Base-by-base conservation (phyloP, 2,329 filamentous ascomycete species). In the Clonostachys byssicola region DNA sequence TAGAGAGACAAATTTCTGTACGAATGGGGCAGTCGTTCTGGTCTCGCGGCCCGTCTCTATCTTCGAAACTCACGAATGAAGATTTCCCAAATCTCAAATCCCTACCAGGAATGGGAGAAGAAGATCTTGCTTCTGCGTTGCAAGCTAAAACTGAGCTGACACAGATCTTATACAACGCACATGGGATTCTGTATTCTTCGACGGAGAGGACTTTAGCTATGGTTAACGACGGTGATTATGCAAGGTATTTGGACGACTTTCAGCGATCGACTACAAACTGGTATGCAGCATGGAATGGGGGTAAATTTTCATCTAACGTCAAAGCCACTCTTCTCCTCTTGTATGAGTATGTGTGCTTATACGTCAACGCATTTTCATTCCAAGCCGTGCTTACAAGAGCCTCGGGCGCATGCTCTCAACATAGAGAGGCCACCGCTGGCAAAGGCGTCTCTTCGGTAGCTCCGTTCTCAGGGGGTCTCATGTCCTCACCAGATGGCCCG, bases 301-400 rank as follows among this genome's bases (percentile, higher is more conserved):
- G 44, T 2, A 35, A 34, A 9, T 39, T 42, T n/a, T 35, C 35
- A 23, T 16, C n/a, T 12, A 34, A 44, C n/a, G 42, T 48, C 5
- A 18, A 43, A 13, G 45, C 40, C 23, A 45, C 42, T 33, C 43
- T 48, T 1, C 23, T 48, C 13, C n/a, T 48, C 12, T 40, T 48
- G 36, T 45, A 48, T 43, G 47, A 48, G 43, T 48, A 48, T 38
- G 36, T 44, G 17, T 48, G 47, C 16, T 23, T 48, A 5, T 48
- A 48, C 33, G 38, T 42, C 2, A 48, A 45, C 38, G 47, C 47
- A 20, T 48, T 48, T 18, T 45, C 47, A 7, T 45, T 48, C 43
- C 47, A 48, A 42, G 47, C 47, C 9, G 41, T 48, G n/a, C 47
- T 48, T 10, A 48, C 47, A 14, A 23, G 47, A 35, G 41, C 47